A percentile compares a stretch with the other conserved stretches of the same genome.
phyloP scores from a whole-genome alignment of 805 yeast genomes.

The Starmerella asiatica region DNA sequence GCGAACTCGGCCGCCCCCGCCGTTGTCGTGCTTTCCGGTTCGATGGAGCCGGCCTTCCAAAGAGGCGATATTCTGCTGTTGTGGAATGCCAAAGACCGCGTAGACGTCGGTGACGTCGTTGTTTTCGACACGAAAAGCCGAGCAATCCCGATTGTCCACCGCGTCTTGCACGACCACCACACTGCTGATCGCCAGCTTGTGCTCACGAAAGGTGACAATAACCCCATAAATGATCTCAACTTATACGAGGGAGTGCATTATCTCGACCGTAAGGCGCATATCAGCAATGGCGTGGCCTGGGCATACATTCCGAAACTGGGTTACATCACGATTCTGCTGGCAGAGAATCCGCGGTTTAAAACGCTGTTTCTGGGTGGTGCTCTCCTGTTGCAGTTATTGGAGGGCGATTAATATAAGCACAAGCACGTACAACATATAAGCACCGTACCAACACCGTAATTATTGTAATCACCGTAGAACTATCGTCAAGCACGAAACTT shows the following conservation, averaged over 20 bases:
- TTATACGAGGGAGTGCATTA: conserved; percentile 69
- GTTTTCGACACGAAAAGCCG: conserved; percentile 74
- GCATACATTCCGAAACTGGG: conserved; percentile 85
- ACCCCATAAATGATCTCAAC: conserved; percentile 79
- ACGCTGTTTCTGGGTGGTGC: conserved; percentile 61
- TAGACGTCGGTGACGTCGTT: conserved; percentile 81
- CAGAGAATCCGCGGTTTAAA: conserved; percentile 77
- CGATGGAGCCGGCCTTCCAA: conserved; percentile 99
- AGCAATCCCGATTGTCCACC: conserved; percentile 89
- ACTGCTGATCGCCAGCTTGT: conserved; percentile 44
- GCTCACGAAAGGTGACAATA: conserved; percentile 93
- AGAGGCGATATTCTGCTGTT: conserved; percentile 87
- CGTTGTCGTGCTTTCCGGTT: conserved; percentile 92
- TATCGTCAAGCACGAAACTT: too few species aligned
- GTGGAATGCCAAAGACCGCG: conserved; percentile 65
- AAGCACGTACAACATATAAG: too few species aligned
- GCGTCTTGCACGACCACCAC: conserved; percentile 77
- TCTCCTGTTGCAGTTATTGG: conserved; percentile 54
- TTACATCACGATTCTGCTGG: conserved; percentile 76
- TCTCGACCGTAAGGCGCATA: conserved; percentile 60
- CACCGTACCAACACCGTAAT: too few species aligned
- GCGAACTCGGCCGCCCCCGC: conserved; percentile 84
- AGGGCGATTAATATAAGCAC: conserved; percentile 36
- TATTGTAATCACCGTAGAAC: too few species aligned
- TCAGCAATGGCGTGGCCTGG: conserved; percentile 73